phyloP scores from a whole-genome alignment of 2,329 filamentous ascomycete species.

The Diaporthe sp. region DNA sequence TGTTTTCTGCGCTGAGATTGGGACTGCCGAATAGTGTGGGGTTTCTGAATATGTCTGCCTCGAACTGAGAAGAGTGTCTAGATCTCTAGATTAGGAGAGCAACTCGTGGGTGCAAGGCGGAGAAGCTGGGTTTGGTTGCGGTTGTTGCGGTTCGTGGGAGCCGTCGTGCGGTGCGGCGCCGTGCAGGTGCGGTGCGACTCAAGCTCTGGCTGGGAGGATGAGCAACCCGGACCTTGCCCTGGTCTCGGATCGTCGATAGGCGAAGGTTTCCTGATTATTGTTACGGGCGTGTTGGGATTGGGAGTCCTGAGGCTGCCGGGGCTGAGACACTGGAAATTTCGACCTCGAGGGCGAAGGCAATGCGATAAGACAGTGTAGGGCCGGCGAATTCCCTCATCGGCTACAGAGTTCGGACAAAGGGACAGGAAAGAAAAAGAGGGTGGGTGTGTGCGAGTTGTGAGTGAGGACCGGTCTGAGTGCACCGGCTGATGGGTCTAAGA shows the following conservation, averaged over 20 bases:
- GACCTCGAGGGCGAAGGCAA: background rate
- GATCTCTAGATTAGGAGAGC: background rate
- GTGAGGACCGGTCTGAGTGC: constrained; percentile 2
- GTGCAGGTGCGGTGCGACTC: constrained; percentile 2
- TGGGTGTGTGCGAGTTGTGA: background rate
- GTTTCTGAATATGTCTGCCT: background rate
- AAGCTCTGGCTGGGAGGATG: constrained; percentile 15
- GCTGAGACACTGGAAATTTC: background rate
- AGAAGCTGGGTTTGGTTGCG: background rate
- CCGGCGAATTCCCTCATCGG: constrained; percentile 10
- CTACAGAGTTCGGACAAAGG: constrained; percentile 28
- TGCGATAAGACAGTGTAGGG: background rate
- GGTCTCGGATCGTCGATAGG: constrained; percentile 27
- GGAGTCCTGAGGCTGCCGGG: background rate
- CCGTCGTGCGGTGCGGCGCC: background rate
- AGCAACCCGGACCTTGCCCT: constrained; percentile 27
- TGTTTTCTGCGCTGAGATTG: background rate
- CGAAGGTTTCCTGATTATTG: background rate
- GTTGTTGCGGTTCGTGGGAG: background rate
- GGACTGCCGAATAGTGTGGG: background rate
- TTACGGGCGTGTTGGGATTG: background rate
- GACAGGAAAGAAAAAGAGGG: constrained; percentile 9
- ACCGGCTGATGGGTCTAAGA: background rate
- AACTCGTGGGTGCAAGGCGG: background rate
- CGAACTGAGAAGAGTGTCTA: background rate